Base-by-base conservation (phyloP, 768 basidiomycete genomes). In the Hygrophorus russula region DNA sequence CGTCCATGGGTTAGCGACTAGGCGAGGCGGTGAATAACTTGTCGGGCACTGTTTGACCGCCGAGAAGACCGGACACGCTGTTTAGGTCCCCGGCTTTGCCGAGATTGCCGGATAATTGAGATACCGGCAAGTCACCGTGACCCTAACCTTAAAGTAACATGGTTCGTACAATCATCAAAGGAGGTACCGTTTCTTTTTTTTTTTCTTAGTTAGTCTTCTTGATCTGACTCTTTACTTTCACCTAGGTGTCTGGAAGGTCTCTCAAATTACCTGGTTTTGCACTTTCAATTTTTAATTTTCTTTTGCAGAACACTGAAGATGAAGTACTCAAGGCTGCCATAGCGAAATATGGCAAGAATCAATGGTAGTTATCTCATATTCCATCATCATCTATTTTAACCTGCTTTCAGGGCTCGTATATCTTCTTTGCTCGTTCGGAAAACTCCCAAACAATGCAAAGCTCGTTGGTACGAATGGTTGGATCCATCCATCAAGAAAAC, bases 401-500 rank as follows among this genome's bases (percentile, higher is more conserved):
- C 5, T 42, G 15, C n/a, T 34, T 34, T 5, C 37, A 87, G 89
- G 93, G 94, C 94, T 19, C 91, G 94, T 54, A 98, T 99, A 59
- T 96, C 92, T 9, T 98, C 94, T 27, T 71, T 99, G 24, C 78
- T 99, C 41, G 96, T 98, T 29, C 80, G 96, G 51, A 99, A 99
- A 65, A 99, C 96, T 1, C 93, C 96, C 9, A 99, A 99, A 59
- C 96, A 99, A 68, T 99, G 96, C 70, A 99, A 99, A 63, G 90
- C 90, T 1, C 85, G 91, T 32, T 98, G 94, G 94, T 97, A 94
- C 58, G 94, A 97, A 66, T 98, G 96, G 96, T 68, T 98, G 39
- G 96, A 99, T 65, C 96, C 96, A 5, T 93, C 91, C 41, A 99
- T 98, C 65, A 97, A 97, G 65, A 99, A 99, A 71, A 97, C 94